These are phyloP conservation scores for Penicillium pulvis DNA, from an alignment of 495 filamentous ascomycete species.

Conservation along the genomic window DNA sequence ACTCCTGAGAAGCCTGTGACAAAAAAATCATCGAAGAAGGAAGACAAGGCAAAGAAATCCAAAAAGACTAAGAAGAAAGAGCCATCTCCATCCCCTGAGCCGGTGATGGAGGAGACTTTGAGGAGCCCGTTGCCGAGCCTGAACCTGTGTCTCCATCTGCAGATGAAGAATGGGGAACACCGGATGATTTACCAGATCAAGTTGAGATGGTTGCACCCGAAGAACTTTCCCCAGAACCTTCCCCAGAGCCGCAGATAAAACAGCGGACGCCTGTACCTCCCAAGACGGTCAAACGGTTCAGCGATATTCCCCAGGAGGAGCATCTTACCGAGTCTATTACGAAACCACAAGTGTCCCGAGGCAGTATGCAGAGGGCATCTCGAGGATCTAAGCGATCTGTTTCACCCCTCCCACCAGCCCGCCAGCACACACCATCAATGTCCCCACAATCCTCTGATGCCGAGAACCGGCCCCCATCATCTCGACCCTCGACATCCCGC, in stretches of 20 bases:
- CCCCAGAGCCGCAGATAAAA: constrained; percentile 16
- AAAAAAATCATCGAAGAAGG: constrained; percentile 40
- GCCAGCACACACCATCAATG: constrained; percentile 52
- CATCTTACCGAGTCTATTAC: constrained; percentile 38
- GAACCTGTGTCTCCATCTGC: constrained; percentile 17
- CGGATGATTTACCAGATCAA: constrained; percentile 29
- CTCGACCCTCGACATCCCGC: constrained; percentile 49
- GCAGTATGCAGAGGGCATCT: constrained; percentile 11
- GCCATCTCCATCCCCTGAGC: constrained; percentile 10
- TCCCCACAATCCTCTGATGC: constrained; percentile 80
- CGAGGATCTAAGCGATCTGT: constrained; percentile 24
- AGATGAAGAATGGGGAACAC: constrained; percentile 25
- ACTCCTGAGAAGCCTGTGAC: constrained; percentile 24
- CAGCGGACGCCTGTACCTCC: constrained; percentile 40
- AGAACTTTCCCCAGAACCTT: constrained; percentile 24
- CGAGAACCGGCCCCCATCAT: constrained; percentile 74
- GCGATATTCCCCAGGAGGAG: constrained; percentile 46
- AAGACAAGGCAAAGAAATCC: constrained; percentile 49
- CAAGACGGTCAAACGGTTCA: constrained; percentile 47
- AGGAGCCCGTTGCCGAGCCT: constrained; percentile 9
- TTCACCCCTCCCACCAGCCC: constrained; percentile 36
- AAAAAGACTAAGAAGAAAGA: constrained; percentile 49
- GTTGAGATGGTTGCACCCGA: constrained; percentile 26
- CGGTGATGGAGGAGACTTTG: constrained; percentile 26
- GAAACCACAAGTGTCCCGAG: constrained; percentile 25